A percentile compares a stretch with the other conserved stretches of the same genome.
Evolutionary conservation across 225 moss, liverwort and hornwort species (phyloP).

Genomic region (Antitrichia curtipendula): DNA sequence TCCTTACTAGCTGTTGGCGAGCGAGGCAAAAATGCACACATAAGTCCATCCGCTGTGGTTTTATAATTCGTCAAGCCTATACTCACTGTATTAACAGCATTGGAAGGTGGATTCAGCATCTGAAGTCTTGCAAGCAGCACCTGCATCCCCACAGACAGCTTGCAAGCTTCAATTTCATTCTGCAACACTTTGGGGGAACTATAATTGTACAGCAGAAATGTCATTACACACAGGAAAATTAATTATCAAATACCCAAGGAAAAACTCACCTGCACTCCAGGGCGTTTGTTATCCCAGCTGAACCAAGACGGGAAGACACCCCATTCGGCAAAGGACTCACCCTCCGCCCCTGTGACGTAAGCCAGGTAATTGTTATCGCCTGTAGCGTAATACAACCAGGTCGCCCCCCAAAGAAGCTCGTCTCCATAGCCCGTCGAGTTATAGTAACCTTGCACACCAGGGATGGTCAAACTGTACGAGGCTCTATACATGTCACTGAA

Average conservation of each 20-base stretch:
- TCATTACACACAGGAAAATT: not conserved
- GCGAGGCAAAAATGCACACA: conserved; percentile 72
- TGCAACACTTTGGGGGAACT: not conserved
- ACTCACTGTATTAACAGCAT: conserved; percentile 33
- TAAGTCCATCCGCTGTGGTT: conserved; percentile 70
- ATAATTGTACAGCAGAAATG: not conserved
- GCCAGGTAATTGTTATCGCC: conserved; percentile 31
- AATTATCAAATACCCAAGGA: not conserved
- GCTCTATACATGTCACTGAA: conserved; percentile 31
- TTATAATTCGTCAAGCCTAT: conserved; percentile 50
- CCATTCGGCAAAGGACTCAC: conserved; percentile 29
- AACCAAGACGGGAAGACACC: conserved; percentile 30
- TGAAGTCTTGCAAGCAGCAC: conserved; percentile 65
- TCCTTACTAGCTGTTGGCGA: conserved; percentile 54
- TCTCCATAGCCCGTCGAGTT: conserved; percentile 44
- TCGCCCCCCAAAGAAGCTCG: conserved; percentile 64
- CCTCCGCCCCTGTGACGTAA: conserved; percentile 43
- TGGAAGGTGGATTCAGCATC: conserved; percentile 44
- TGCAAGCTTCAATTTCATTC: not conserved
- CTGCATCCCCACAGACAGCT: conserved; percentile 1
- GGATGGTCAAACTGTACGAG: conserved; percentile 19
- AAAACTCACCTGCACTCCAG: conserved; percentile 42
- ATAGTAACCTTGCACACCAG: conserved; percentile 15
- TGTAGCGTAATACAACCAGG: conserved; percentile 59
- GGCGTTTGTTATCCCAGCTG: conserved; percentile 71